Base-by-base conservation (phyloP, 768 basidiomycete genomes). In the Boletus subparvulus region DNA sequence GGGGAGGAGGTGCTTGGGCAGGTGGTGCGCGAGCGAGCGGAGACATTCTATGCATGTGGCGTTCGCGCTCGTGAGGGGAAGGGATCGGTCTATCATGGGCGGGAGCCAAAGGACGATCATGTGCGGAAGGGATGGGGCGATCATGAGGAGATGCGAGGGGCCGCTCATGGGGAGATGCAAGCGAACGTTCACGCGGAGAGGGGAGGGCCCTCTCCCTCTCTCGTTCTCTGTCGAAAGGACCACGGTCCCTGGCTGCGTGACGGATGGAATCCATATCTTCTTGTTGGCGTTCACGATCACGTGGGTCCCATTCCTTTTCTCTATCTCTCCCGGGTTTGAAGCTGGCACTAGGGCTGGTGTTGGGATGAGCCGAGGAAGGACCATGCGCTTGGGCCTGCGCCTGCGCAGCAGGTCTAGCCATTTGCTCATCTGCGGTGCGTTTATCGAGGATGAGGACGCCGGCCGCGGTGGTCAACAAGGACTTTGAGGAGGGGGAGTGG, bases 381-480 rank as follows among this genome's bases (percentile, higher is more conserved):
- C 43, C 49, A 24, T 68, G 63, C 0, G 49, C n/a, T n/a, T 71
- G 68, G 6, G 51, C 33, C 30, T 49, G 64, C 0, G 59, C 39
- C 45, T 47, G 64, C 0, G 59, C 39, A 40, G 65, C 11, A 1
- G 62, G 56, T 52, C 69, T 66, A 2, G 66, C 56, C 58, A 70
- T 66, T 21, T 69, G 68, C 21, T 69, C 68, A 24, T 69, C 68
- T 9, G 63, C 69, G 7, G 69, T 72, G 35, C 66, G 70, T 35
- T 70, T 60, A 47, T 70, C 71, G 47, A 71, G 69, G 46, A 69
- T 60, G 55, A 69, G 68, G 30, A 62, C 58, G 33, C 68, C 68
- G 0, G 61, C 55, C 6, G 69, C n/a, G 6, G 62, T 73, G 6
- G 62, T 65, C 63, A 65, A 32, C 52, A 71, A 57, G 6, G 62